Evolutionary conservation across 441 rosid species (phyloP).

Genomic region (Daphne laureola): DNA sequence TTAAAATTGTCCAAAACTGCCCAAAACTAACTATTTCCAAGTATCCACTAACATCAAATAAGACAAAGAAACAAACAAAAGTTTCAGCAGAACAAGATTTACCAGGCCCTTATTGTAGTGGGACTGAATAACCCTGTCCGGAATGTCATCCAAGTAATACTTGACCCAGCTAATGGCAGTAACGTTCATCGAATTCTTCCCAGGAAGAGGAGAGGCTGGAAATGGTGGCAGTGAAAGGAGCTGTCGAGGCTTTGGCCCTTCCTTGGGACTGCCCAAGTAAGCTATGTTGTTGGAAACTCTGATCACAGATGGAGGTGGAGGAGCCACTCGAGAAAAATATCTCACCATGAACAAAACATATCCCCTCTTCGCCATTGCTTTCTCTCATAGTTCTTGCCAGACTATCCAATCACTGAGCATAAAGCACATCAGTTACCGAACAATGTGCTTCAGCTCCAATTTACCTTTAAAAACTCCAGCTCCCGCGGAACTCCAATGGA

Average conservation of each 20-base stretch:
- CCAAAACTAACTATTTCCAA: background rate
- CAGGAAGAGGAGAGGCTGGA: slow-evolving; percentile 56
- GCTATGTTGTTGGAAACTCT: slow-evolving; percentile 61
- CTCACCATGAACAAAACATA: slow-evolving; percentile 7
- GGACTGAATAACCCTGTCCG: slow-evolving; percentile 46
- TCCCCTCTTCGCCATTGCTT: slow-evolving; percentile 6
- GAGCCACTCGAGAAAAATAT: slow-evolving; percentile 13
- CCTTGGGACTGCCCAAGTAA: slow-evolving; percentile 44
- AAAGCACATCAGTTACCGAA: too few species aligned
- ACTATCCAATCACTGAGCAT: too few species aligned
- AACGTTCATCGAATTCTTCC: slow-evolving; percentile 22
- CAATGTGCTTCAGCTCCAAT: too few species aligned
- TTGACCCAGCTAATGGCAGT: slow-evolving; percentile 86
- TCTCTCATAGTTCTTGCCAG: too few species aligned
- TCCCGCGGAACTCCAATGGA: too few species aligned
- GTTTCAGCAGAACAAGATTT: slow-evolving; percentile 15
- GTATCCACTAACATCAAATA: background rate
- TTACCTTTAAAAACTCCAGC: too few species aligned
- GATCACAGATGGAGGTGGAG: slow-evolving; percentile 26
- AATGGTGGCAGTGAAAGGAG: slow-evolving; percentile 74
- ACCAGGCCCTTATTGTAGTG: slow-evolving; percentile 89
- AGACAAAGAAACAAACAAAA: background rate
- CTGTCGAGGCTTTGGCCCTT: slow-evolving; percentile 73
- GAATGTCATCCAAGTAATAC: slow-evolving; percentile 58
- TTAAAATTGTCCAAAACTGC: background rate